A percentile compares a stretch with the other conserved stretches of the same genome.
These are phyloP conservation scores for Yarrowia sp. DNA, from an alignment of 805 yeast species.

Conservation along the genomic window DNA sequence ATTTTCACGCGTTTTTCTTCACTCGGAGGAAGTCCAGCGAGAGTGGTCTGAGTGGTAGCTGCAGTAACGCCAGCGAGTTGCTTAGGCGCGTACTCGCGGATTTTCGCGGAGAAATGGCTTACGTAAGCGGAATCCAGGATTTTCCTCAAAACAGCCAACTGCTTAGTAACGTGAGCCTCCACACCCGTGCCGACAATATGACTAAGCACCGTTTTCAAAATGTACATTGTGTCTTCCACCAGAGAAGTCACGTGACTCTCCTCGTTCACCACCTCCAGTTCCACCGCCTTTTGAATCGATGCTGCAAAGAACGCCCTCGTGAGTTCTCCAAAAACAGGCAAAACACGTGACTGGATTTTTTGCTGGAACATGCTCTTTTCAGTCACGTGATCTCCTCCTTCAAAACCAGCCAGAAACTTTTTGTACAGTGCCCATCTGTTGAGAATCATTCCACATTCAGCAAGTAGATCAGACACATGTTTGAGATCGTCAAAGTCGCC, in stretches of 20 bases:
- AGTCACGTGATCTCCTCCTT: slow-evolving; percentile 46
- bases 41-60: slow-evolving; percentile 29
- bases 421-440: slow-evolving; percentile 69
- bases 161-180: slow-evolving; percentile 48
- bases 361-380: slow-evolving; percentile 52
- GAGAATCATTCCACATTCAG: slow-evolving; percentile 71
- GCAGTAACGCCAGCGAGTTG: slow-evolving; percentile 29
- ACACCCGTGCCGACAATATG: slow-evolving; percentile 75
- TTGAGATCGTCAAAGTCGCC: slow-evolving; percentile 46
- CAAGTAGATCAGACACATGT: slow-evolving; percentile 62
- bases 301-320: slow-evolving; percentile 66
- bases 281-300: slow-evolving; percentile 77
- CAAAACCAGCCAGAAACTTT: slow-evolving; percentile 49
- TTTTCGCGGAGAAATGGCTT: slow-evolving; percentile 51
- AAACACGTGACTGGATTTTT: slow-evolving; percentile 52
- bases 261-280: slow-evolving; percentile 75
- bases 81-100: slow-evolving; percentile 47
- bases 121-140: slow-evolving; percentile 64
- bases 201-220: slow-evolving; percentile 64
- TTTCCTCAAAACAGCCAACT: neutral
- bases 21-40: slow-evolving; percentile 31
- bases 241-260: slow-evolving; percentile 69
- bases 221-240: slow-evolving; percentile 78
- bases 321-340: slow-evolving; percentile 63
- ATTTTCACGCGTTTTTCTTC: slow-evolving; percentile 52